Percentiles rank a stretch among this genome's conserved stretches.
phyloP scores from a whole-genome alignment of 768 basidiomycete genomes.

The Floccularia luteovirens region DNA sequence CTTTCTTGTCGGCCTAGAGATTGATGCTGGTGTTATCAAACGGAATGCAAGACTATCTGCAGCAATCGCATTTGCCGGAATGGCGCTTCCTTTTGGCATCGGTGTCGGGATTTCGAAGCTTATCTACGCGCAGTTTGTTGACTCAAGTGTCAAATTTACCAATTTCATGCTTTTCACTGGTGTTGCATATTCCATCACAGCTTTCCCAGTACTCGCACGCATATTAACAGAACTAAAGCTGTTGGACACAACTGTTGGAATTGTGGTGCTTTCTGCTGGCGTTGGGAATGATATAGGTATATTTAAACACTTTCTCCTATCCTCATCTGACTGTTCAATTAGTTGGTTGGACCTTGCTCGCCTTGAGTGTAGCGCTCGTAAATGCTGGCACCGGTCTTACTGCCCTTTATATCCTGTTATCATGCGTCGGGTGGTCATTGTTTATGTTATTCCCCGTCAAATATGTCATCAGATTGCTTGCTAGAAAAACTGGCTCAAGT shows the following conservation, averaged over 20 bases:
- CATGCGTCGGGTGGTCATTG: slow-evolving; percentile 74
- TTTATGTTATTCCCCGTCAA: slow-evolving; percentile 67
- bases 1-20: slow-evolving; percentile 91
- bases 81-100: slow-evolving; percentile 82
- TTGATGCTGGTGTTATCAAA: slow-evolving; percentile 72
- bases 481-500: slow-evolving; percentile 69
- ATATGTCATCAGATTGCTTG: slow-evolving; percentile 60
- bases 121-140: slow-evolving; percentile 71
- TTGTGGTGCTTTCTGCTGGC: slow-evolving; percentile 88
- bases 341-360: slow-evolving; percentile 84
- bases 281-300: slow-evolving; percentile 76
- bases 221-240: slow-evolving; percentile 89
- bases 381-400: slow-evolving; percentile 80
- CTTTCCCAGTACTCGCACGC: slow-evolving; percentile 80
- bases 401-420: slow-evolving; percentile 79
- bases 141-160: slow-evolving; percentile 61
- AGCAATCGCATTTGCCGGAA: slow-evolving; percentile 74
- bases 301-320: slow-evolving; percentile 8
- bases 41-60: slow-evolving; percentile 64
- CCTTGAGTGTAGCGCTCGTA: slow-evolving; percentile 86
- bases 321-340: not conserved
- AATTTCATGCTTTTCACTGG: slow-evolving; percentile 94
- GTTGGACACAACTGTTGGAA: slow-evolving; percentile 85
- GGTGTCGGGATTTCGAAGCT: slow-evolving; percentile 61
- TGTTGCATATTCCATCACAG: slow-evolving; percentile 85